phyloP scores from a whole-genome alignment of 768 basidiomycete genomes.

The Suillus hirtellus region DNA sequence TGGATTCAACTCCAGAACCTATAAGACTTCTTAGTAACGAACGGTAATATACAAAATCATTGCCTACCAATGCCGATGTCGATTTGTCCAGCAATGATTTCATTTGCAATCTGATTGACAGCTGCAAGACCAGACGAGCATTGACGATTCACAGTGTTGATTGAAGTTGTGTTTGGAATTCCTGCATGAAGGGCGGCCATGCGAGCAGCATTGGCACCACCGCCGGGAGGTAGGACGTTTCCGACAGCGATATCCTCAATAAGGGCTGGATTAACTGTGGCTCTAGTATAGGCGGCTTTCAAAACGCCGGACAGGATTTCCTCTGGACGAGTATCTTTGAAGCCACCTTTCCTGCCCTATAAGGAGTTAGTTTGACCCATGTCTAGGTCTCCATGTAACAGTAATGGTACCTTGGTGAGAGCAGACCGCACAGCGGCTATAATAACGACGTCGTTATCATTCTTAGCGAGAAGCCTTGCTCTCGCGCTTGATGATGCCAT shows the following conservation, averaged over 20 bases:
- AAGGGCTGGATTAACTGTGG: conserved; percentile 73
- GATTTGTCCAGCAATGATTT: conserved; percentile 78
- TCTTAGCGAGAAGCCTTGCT: conserved; percentile 64
- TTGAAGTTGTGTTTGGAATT: conserved; percentile 69
- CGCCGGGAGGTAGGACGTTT: conserved; percentile 85
- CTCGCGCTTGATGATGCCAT: conserved; percentile 38
- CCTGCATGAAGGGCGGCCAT: conserved; percentile 88
- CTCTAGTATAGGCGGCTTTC: conserved; percentile 66
- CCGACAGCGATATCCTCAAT: conserved; percentile 87
- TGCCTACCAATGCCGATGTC: conserved; percentile 83
- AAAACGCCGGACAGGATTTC: conserved; percentile 78
- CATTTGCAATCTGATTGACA: conserved; percentile 78
- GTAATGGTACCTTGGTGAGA: conserved; percentile 74
- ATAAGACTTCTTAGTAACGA: conserved; percentile 6
- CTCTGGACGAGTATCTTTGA: conserved; percentile 88
- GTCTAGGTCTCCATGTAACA: conserved; percentile 18
- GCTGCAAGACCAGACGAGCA: conserved; percentile 88
- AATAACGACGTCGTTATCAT: conserved; percentile 88
- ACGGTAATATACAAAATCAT: conserved; percentile 10
- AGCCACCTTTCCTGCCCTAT: conserved; percentile 82
- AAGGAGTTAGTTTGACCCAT: conserved; percentile 7
- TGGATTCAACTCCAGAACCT: conserved; percentile 89
- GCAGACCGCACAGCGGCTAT: conserved; percentile 87
- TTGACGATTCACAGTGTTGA: conserved; percentile 88
- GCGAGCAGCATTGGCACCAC: conserved; percentile 79